Conservation (phyloP, 2,329 filamentous ascomycete species). For the Aspergillus hiratsukae region DNA sequence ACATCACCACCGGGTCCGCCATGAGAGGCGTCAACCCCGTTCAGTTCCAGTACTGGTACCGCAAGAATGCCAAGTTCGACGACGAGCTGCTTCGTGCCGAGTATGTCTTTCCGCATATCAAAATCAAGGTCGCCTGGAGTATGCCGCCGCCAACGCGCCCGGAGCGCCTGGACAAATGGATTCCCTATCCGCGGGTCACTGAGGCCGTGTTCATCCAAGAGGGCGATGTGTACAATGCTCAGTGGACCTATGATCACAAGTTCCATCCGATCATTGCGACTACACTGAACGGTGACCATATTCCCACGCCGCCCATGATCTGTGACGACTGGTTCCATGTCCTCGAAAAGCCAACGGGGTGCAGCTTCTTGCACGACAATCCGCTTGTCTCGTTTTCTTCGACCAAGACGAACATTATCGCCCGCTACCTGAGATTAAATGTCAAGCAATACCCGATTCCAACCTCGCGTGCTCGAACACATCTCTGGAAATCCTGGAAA, state of each 20-base stretch:
- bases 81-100: conserved; percentile 55
- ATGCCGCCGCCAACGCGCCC: conserved; percentile 48
- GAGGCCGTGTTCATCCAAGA: conserved; percentile 53
- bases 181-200: conserved; percentile 52
- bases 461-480: conserved; percentile 45
- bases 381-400: conserved; percentile 44
- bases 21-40: conserved; percentile 50
- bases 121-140: conserved; percentile 53
- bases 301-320: conserved; percentile 53
- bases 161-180: conserved; percentile 52
- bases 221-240: conserved; percentile 49
- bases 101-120: conserved; percentile 51
- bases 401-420: conserved; percentile 30
- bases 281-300: conserved; percentile 46
- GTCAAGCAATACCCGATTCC: conserved; percentile 39
- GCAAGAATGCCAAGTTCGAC: conserved; percentile 50
- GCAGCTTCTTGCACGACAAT: conserved; percentile 48
- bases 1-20: conserved; percentile 51
- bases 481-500: conserved; percentile 50
- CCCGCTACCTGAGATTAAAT: conserved; percentile 28
- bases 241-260: conserved; percentile 48
- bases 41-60: conserved; percentile 53
- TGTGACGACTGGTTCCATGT: conserved; percentile 44
- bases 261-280: conserved; percentile 46
- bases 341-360: conserved; percentile 40